A percentile compares a stretch with the other conserved stretches of the same genome.
Evolutionary conservation across 2,329 filamentous ascomycete species (phyloP).

Genomic region (Epichloe sibirici): DNA sequence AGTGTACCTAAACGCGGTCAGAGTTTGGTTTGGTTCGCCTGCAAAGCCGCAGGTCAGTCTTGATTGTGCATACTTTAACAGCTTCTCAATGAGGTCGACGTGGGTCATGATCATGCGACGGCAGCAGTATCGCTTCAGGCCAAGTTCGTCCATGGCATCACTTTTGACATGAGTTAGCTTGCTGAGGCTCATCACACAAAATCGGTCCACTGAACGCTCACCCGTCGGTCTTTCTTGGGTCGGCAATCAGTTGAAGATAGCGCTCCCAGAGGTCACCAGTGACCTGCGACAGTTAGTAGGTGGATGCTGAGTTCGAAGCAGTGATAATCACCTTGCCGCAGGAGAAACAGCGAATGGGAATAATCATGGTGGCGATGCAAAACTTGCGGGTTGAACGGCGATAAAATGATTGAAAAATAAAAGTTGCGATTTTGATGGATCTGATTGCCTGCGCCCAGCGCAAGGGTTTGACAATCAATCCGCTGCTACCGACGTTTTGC

Average conservation of each 20-base stretch:
- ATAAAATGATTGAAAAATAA: background rate
- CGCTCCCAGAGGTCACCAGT: slow-evolving; percentile 95
- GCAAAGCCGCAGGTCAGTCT: background rate
- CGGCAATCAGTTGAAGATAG: slow-evolving; percentile 79
- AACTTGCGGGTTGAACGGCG: background rate
- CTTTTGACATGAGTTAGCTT: slow-evolving; percentile 31
- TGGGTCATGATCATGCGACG: slow-evolving; percentile 99
- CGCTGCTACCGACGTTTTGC: slow-evolving; percentile 19
- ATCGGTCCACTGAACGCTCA: slow-evolving; percentile 24
- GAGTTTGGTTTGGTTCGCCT: background rate
- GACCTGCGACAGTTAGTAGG: slow-evolving; percentile 49
- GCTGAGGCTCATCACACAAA: background rate
- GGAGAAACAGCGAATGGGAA: slow-evolving; percentile 95
- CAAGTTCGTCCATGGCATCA: slow-evolving; percentile 90
- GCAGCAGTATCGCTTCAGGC: slow-evolving; percentile 94
- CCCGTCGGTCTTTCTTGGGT: slow-evolving; percentile 58
- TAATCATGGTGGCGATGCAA: slow-evolving; percentile 59
- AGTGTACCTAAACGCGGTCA: slow-evolving; percentile 37
- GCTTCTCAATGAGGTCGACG: slow-evolving; percentile 96
- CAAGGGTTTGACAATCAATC: slow-evolving; percentile 14
- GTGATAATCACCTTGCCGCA: slow-evolving; percentile 72
- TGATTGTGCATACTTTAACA: slow-evolving; percentile 59
- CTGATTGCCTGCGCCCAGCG: background rate
- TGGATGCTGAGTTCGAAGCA: slow-evolving; percentile 8
- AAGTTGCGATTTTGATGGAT: slow-evolving; percentile 3